Evolutionary conservation across 2,329 filamentous ascomycete genomes (phyloP).

Genomic region (Aspergillus brunneoviolaceus): DNA sequence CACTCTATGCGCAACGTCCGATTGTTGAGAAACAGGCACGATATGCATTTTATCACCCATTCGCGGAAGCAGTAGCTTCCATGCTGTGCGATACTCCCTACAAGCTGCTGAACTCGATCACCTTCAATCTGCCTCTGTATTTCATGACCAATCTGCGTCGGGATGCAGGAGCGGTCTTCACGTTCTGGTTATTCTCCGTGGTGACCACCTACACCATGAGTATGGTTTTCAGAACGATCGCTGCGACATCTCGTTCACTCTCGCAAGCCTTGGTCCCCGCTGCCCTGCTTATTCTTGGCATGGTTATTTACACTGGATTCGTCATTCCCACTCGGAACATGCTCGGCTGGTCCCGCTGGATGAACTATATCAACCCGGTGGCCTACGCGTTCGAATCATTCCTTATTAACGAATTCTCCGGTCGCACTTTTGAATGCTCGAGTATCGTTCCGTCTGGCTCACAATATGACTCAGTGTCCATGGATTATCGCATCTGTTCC

Average conservation of each 20-base stretch:
- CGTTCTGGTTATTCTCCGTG: constrained; percentile 75
- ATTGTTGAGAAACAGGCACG: constrained; percentile 19
- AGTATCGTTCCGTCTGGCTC: constrained; percentile 42
- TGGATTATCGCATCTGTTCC: constrained; percentile 52
- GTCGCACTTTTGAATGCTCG: constrained; percentile 55
- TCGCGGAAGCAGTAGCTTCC: constrained; percentile 2
- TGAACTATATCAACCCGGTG: constrained; percentile 74
- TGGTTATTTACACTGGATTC: constrained; percentile 49
- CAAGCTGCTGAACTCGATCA: constrained; percentile 69
- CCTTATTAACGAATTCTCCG: constrained; percentile 76
- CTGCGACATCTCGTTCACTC: constrained; percentile 66
- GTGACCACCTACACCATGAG: constrained; percentile 71
- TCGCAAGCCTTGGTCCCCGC: constrained; percentile 55
- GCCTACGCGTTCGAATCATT: constrained; percentile 76
- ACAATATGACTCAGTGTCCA: constrained; percentile 36
- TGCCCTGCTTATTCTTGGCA: constrained; percentile 42
- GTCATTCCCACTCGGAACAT: constrained; percentile 54
- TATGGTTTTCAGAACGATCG: constrained; percentile 78
- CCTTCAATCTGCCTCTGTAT: constrained; percentile 76
- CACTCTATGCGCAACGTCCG: constrained; percentile 17
- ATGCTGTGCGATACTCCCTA: constrained; percentile 57
- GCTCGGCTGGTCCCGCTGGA: constrained; percentile 75
- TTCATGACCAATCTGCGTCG: constrained; percentile 79
- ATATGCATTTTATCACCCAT: constrained; percentile 21
- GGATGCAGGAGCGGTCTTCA: constrained; percentile 74